Percentiles rank a stretch among this genome's conserved stretches.
Evolutionary conservation across 176 grass and related monocot genomes (phyloP).

Genomic region (Eremochloa ophiuroides): DNA sequence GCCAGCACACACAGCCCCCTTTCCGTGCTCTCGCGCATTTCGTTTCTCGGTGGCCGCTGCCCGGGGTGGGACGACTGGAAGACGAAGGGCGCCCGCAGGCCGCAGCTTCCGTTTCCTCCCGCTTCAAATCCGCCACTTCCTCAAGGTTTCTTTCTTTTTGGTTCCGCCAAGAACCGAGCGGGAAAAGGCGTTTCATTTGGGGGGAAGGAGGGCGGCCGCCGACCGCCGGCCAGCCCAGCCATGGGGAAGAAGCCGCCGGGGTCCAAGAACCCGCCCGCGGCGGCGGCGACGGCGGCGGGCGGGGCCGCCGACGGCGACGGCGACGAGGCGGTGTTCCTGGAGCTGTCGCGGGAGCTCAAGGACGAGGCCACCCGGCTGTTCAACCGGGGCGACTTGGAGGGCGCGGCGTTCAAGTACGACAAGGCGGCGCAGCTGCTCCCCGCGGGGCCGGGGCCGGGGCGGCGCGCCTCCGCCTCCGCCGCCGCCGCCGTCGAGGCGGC

Average conservation of each 20-base stretch:
- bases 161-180: background rate
- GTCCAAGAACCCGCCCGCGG: constrained; percentile 8
- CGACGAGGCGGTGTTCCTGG: constrained; percentile 46
- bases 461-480: constrained; percentile 56
- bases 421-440: constrained; percentile 61
- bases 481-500: constrained; percentile 39
- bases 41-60: background rate
- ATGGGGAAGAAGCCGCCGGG: constrained; percentile 54
- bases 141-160: background rate
- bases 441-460: constrained; percentile 27
- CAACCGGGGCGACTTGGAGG: constrained; percentile 57
- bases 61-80: background rate
- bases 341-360: constrained; percentile 51
- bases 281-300: constrained; percentile 14
- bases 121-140: background rate
- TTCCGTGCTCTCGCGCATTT: background rate
- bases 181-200: background rate
- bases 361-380: constrained; percentile 54
- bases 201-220: background rate
- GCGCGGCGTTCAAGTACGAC: constrained; percentile 57
- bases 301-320: too few species aligned
- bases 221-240: background rate
- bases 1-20: background rate
- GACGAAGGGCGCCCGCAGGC: background rate
- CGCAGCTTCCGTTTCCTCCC: background rate